phyloP scores from a whole-genome alignment of 768 basidiomycete genomes.

The Serendipita indica region DNA sequence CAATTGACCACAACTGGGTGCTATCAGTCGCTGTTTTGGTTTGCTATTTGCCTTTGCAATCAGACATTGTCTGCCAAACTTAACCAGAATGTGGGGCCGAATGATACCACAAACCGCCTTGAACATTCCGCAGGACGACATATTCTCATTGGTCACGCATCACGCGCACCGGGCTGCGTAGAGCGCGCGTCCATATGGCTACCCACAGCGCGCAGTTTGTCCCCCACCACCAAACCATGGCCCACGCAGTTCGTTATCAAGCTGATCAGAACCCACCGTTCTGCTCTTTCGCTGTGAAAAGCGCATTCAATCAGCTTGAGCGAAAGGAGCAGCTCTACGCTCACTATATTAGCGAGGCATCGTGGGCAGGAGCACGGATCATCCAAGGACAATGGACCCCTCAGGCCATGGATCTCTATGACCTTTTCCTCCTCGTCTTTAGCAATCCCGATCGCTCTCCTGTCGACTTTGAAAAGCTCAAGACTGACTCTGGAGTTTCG shows the following conservation, averaged over 20 bases:
- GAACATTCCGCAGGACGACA: background rate
- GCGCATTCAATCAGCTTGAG: conserved; percentile 54
- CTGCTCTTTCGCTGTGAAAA: conserved; percentile 52
- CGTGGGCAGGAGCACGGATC: conserved; percentile 75
- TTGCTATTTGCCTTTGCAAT: too few relatives aligned
- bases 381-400: conserved; percentile 76
- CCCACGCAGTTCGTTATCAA: conserved; percentile 42
- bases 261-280: conserved; percentile 66
- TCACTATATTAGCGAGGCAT: conserved; percentile 53
- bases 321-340: conserved; percentile 65
- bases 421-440: conserved; percentile 18
- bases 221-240: too few relatives aligned
- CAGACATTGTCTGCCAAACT: too few relatives aligned
- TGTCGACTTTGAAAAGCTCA: conserved; percentile 36
- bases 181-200: background rate
- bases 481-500: conserved; percentile 37
- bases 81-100: too few relatives aligned
- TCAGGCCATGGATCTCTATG: conserved; percentile 30
- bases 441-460: conserved; percentile 10
- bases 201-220: background rate
- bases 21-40: too few relatives aligned
- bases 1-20: too few relatives aligned
- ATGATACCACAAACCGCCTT: too few relatives aligned
- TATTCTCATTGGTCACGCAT: background rate
- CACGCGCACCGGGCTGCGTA: background rate